Evolutionary conservation across 2,329 filamentous ascomycete genomes (phyloP), one percentile per base, ranked within the genome.

Genomic region (Ophiobolus disseminans): DNA sequence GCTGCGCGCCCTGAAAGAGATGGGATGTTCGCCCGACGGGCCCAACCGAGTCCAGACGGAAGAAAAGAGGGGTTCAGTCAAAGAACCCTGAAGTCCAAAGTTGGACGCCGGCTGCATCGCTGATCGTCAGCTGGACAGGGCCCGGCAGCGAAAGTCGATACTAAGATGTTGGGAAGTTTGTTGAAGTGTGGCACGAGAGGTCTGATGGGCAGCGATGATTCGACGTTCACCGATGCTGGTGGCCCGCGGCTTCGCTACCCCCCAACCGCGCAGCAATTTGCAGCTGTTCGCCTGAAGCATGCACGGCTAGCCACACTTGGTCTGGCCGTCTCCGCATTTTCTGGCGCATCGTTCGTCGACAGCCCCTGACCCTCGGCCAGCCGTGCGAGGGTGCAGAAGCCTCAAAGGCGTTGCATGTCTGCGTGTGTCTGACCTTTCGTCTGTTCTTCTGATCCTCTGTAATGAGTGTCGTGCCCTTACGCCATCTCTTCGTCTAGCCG

Each of bases 291-390:
- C 66, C 63, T 66, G 56, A 69, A 68, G 68, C 60, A 67, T 65
- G 58, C 62, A 70, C 60, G 62, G 53, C 69, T 72, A 72, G 68
- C 65, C 68, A 63, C 45, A 65, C 60, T 70, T 57, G 65, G 68
- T 53, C 59, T 72, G 66, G 69, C 60, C 63, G 65, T 73, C 70
- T 72, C 70, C 70, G 70, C 70, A 72, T 73, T 73, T 63, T 57
- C 53, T 67, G 68, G 65, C 68, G 65, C 67, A 68, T 69, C 66
- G 68, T 66, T 68, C 68, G 65, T 66, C 62, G 48, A 66, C 58
- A 70, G 66, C 70, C 70, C 70, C 69, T 72, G 67, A 72, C 63
- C 68, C 66, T 70, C 69, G 67, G 64, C 61, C 54, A 62, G 62
- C 66, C 63, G 64, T 68, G 65, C 60, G 61, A 66, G 63, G 55